Base-by-base conservation (phyloP, 345 rosid genomes). In the Turritis glabra region DNA sequence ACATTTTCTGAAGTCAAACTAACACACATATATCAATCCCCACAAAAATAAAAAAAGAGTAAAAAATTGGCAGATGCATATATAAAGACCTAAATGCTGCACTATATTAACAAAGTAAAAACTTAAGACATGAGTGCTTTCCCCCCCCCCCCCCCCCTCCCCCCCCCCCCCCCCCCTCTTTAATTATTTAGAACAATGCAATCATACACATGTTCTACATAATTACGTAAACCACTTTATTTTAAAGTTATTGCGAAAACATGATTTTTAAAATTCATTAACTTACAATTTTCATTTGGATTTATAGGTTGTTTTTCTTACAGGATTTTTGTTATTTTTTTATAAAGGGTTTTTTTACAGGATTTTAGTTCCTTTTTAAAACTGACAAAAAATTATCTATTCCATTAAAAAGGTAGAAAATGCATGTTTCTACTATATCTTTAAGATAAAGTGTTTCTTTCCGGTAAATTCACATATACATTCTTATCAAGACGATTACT, bases 1-100 rank as follows among this genome's bases (percentile, higher is more conserved):
- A 61, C 18, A 58, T 27, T 64, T 63, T 74, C 60, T 57, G 25
- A 74, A 58, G 67, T 67, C 73, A 67, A 58, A 67, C 73, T 47
- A 67, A 61, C 58, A 65, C 52, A 64, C 50, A 14, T 5, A 14
- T 56, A 44, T 27, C 29, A 33, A 54, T 46, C 38, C 50, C 77
- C 71, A 74, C 57, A 47, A 22, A 32, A 35, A 18, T 23, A 35
- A 47, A 9, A 37, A 66, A 38, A 51, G 41, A 26, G 5, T 53
- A 18, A 2, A 18, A 35, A 37, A 25, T 4, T 46, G 33, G 37
- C 30, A 58, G 19, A 71, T 25, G 37, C 58, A 22, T 22, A 23
- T 61, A 23, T 57, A 8, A 11, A 25, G 19, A 18, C 40, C 35
- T 64, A 10, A 15, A 30, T 25, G 18, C 51, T 30, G 47, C 38